phyloP scores from a whole-genome alignment of 768 basidiomycete species.

The Wakefieldia striispora region DNA sequence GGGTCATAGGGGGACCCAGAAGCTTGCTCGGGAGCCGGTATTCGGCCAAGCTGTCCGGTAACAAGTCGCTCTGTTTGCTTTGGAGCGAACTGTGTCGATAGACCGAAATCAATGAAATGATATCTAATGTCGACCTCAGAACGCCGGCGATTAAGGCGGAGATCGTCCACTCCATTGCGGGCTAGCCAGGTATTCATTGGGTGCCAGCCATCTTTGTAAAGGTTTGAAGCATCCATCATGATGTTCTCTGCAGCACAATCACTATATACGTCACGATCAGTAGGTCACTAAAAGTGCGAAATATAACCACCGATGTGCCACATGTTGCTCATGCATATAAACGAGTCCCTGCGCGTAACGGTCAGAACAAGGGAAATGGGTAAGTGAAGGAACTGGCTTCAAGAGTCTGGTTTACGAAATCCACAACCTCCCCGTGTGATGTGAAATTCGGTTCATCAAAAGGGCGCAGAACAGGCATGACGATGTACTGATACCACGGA shows the following conservation, averaged over 20 bases:
- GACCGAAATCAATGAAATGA: constrained; percentile 37
- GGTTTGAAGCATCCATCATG: too few relatives aligned
- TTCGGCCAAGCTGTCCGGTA: constrained; percentile 7
- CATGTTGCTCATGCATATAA: constrained; percentile 35
- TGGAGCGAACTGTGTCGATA: constrained; percentile 29
- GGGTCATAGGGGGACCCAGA: constrained; percentile 23
- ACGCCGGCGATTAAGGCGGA: too few relatives aligned
- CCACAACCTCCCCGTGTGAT: constrained; percentile 23
- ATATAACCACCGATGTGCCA: constrained; percentile 33
- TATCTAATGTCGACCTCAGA: constrained; percentile 25
- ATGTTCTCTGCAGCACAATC: constrained; percentile 26
- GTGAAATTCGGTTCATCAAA: constrained; percentile 25
- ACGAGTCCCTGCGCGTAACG: constrained; percentile 25
- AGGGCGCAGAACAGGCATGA: constrained; percentile 28
- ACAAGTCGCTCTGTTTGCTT: background rate
- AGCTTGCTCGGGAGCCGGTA: constrained; percentile 23
- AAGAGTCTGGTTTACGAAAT: constrained; percentile 29
- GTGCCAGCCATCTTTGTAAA: too few relatives aligned
- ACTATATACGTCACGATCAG: constrained; percentile 6
- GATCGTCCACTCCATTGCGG: background rate
- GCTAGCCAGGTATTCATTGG: too few relatives aligned
- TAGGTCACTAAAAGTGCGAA: too few relatives aligned
- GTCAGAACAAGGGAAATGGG: background rate
- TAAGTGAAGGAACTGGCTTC: constrained; percentile 10
- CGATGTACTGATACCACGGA: constrained; percentile 18